phyloP scores from a whole-genome alignment of 306 rosid genomes.

The Calophaca sinica region DNA sequence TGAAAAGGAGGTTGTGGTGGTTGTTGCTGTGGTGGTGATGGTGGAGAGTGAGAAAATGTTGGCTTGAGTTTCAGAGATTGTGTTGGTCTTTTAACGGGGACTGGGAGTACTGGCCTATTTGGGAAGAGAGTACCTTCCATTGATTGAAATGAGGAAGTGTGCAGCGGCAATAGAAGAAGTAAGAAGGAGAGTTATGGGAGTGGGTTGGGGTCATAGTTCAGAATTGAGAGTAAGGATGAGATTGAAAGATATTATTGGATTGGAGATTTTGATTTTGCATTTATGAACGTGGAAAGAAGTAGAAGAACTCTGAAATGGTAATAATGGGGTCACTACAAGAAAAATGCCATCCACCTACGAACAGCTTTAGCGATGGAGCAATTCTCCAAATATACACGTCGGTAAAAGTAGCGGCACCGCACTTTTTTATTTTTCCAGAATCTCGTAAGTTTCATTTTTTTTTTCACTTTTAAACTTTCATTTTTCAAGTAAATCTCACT shows the following conservation, averaged over 20 bases:
- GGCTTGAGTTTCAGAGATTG: conserved; percentile 67
- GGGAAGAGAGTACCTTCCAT: conserved; percentile 91
- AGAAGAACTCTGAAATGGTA: no score
- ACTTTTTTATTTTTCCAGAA: no score
- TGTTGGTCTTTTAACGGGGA: conserved; percentile 61
- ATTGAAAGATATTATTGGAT: neutral
- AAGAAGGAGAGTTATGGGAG: neutral
- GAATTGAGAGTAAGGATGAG: conserved; percentile 21
- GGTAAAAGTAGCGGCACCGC: no score
- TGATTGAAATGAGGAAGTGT: neutral
- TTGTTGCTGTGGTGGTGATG: conserved; percentile 22
- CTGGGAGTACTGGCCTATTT: conserved; percentile 61
- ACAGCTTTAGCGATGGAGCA: no score
- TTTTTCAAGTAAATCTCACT: no score
- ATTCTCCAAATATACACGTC: no score
- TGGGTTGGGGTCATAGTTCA: neutral
- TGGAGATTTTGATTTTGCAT: conserved; percentile 26
- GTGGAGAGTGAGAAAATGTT: conserved; percentile 55
- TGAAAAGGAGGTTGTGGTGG: conserved; percentile 48
- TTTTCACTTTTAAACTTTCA: no score
- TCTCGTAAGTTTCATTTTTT: no score
- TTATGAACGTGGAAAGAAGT: no score
- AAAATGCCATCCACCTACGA: no score
- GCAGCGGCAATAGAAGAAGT: no score
- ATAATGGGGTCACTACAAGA: no score